Conservation (phyloP, 345 rosid species). For the Eucalyptus shirleyi region DNA sequence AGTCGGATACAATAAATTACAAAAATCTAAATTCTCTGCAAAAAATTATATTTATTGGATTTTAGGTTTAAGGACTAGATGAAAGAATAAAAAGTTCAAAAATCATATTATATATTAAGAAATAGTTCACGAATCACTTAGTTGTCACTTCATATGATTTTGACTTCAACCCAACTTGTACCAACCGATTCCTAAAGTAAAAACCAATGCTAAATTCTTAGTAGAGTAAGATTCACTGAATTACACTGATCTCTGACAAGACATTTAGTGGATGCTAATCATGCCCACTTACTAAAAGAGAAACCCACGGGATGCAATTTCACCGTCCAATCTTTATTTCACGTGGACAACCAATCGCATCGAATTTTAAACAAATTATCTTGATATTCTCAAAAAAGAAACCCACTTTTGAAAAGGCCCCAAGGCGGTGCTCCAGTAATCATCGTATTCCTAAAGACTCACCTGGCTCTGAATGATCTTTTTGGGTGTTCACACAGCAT, state of each 20-base stretch:
- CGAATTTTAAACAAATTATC: not conserved
- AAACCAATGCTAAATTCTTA: not conserved
- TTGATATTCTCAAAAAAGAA: not conserved
- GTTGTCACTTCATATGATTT: not conserved
- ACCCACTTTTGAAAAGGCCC: not conserved
- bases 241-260: not conserved
- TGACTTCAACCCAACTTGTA: not conserved
- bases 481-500: not conserved
- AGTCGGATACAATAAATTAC: not conserved
- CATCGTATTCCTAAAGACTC: not conserved
- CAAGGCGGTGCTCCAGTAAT: not conserved
- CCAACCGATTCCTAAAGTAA: not conserved
- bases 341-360: not conserved
- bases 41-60: not conserved
- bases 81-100: not conserved
- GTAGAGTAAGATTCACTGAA: not conserved
- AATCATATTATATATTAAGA: rapidly evolving
- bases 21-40: not conserved
- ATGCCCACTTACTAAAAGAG: not conserved
- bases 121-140: not conserved
- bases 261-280: not conserved
- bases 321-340: not conserved
- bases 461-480: not conserved
- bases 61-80: not conserved
- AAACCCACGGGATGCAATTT: not conserved